phyloP scores from a whole-genome alignment of 2,329 filamentous ascomycete genomes.

The Stenocarpella maydis region DNA sequence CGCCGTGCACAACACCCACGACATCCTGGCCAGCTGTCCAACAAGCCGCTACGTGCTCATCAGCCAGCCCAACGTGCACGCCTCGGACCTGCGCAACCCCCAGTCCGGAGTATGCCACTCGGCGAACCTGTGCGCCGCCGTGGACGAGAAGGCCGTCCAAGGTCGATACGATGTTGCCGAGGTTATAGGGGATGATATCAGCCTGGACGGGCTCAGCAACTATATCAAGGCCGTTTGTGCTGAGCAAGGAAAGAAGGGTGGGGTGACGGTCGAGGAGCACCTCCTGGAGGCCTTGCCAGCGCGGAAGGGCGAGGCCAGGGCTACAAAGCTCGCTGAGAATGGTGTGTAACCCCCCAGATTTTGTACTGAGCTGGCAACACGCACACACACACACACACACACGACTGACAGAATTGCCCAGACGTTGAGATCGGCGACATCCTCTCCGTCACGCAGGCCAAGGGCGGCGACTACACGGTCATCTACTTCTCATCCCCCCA shows the following conservation, averaged over 20 bases:
- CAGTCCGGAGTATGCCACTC: constrained; percentile 57
- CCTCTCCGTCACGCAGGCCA: constrained; percentile 47
- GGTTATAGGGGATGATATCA: constrained; percentile 60
- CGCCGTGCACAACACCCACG: constrained; percentile 52
- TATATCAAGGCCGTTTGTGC: constrained; percentile 58
- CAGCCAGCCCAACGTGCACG: constrained; percentile 77
- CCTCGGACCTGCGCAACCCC: constrained; percentile 68
- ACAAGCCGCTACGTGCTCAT: constrained; percentile 81
- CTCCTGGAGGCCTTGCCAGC: constrained; percentile 51
- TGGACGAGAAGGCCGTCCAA: constrained; percentile 44
- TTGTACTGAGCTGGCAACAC: no score
- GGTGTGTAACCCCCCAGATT: constrained; percentile 47
- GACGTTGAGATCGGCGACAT: constrained; percentile 61
- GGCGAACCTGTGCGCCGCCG: constrained; percentile 59
- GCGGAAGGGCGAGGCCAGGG: constrained; percentile 50
- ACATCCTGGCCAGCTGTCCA: constrained; percentile 72
- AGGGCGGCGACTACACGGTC: constrained; percentile 70
- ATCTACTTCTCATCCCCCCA: constrained; percentile 72
- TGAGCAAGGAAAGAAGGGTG: constrained; percentile 45
- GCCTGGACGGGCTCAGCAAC: constrained; percentile 40
- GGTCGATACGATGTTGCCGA: constrained; percentile 62
- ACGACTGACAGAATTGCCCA: constrained; percentile 39
- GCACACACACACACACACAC: not conserved
- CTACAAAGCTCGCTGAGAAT: constrained; percentile 56
- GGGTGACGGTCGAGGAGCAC: constrained; percentile 50